A percentile compares a stretch with the other conserved stretches of the same genome.
Evolutionary conservation across 2,329 filamentous ascomycete genomes (phyloP).

Genomic region (Neonectria hederae): DNA sequence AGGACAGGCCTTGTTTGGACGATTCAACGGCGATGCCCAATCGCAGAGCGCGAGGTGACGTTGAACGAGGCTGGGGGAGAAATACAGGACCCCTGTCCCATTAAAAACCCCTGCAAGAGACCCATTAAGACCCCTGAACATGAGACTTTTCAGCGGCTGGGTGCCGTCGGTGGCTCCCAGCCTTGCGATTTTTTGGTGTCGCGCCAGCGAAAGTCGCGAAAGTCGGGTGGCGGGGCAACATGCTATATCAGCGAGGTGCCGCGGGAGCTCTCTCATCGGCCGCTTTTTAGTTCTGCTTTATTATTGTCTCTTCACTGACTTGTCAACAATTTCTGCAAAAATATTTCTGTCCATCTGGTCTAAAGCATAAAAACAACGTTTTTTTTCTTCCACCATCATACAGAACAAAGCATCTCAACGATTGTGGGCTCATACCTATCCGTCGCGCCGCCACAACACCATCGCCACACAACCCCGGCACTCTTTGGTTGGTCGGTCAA

Average conservation of each 20-base stretch:
- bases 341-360: not conserved
- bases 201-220: slow-evolving; percentile 39
- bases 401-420: not conserved
- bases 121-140: slow-evolving; percentile 10
- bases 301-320: slow-evolving; percentile 9
- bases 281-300: slow-evolving; percentile 28
- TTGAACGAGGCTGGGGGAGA: slow-evolving; percentile 21
- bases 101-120: slow-evolving; percentile 6
- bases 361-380: not conserved
- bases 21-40: slow-evolving; percentile 12
- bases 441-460: not conserved
- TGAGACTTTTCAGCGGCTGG: slow-evolving; percentile 18
- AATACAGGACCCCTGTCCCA: not conserved
- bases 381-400: not conserved
- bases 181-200: slow-evolving; percentile 45
- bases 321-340: not conserved
- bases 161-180: slow-evolving; percentile 37
- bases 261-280: slow-evolving; percentile 11
- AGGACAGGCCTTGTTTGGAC: not conserved
- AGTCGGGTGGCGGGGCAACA: slow-evolving; percentile 61
- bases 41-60: not conserved
- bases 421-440: not conserved
- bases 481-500: slow-evolving; percentile 23
- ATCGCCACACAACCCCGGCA: not conserved
- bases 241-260: slow-evolving; percentile 48